Evolutionary conservation across 352 stramenopile genomes (phyloP), one percentile per base, ranked within the genome.

Genomic region (Globisporangium carolinianum): DNA sequence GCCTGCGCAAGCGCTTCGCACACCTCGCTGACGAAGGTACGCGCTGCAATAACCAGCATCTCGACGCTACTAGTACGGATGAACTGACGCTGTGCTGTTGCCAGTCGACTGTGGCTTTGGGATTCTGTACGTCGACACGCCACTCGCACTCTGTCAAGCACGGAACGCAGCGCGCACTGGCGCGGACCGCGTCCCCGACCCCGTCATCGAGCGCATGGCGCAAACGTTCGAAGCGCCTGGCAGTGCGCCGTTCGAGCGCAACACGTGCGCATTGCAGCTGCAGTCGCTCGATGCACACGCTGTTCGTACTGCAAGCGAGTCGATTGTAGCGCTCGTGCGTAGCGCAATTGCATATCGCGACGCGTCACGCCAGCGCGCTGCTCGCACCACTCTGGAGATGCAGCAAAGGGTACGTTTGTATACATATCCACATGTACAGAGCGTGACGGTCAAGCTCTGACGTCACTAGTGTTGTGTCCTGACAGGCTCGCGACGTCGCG

Each of bases 1-100:
- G 81, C 55, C 72, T 75, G 43, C 79, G 82, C 53, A 91, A 91
- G 57, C 76, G 75, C 17, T 86, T 86, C 60, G 79, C 63, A 49
- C 73, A 85, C 8, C 63, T 89, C 46, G 75, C 77, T 7, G 45
- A 55, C 4, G 53, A 87, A 53, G 45, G 81, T 87, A 65, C 47
- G 63, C 10, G 17, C 24, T 32, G 24, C 24, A 32, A 32, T 32
- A 32, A 32, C 24, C 24, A 32, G 0, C 7, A 15, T 48, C 14
- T 24, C 45, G 6, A 12, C 12, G 11, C n/a, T 15, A 5, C 11
- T 47, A 11, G 5, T 1, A 5, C 36, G 46, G 5, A n/a, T 9
- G 6, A 17, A 9, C 17, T 51, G n/a, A 51, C 17, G 46, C 46
- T 67, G 5, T 73, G 18, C 48, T 62, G 24, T 46, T 50, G 53